Evolutionary conservation across 2,329 filamentous ascomycete species (phyloP), one percentile per base, ranked within the genome.

Genomic region (Calycina marina): DNA sequence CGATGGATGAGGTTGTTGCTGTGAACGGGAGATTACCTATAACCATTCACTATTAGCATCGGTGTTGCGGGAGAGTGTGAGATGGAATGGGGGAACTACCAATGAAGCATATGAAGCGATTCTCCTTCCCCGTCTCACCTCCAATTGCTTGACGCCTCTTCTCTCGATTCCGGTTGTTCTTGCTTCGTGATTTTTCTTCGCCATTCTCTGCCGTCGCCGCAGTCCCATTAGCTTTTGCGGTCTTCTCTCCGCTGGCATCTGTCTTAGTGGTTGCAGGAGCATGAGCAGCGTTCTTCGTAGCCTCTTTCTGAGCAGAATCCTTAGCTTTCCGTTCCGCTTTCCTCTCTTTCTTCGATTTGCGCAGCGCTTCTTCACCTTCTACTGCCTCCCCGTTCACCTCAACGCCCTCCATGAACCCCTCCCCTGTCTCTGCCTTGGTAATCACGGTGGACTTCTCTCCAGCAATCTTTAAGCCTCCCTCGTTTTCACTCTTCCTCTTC

Each of bases 1-100:
- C 59, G 40, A 96, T 69, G 25, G 72, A 65, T 30, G 69, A 69
- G 31, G 67, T 65, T 4, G 78, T 93, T 25, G 84, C 81, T 39
- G 67, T 75, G 68, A 73, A 94, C 30, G 88, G 88, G 4, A 96
- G 77, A 60, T 94, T 94, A 54, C 88, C 83, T 69, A 44, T 12
- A 8, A 3, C 20, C 38, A 40, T 13, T 48, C 42, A 18, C 51
- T 52, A 17, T 12, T 6, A 25, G 6, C 8, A 22, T 22, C 20
- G n/a, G 20, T n/a, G n/a, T n/a, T n/a, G n/a, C n/a, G n/a, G n/a
- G n/a, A n/a, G n/a, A n/a, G n/a, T n/a, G n/a, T n/a, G 43, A 20
- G 50, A 51, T 33, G 50, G 48, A 28, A 39, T 36, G 30, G 53
- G 49, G 28, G 40, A 18, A 59, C 14, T 58, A 72, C 72, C 77